Evolutionary conservation across 495 filamentous ascomycete species (phyloP), one percentile per base, ranked within the genome.

Genomic region (Pyrenopolyporus hunteri): DNA sequence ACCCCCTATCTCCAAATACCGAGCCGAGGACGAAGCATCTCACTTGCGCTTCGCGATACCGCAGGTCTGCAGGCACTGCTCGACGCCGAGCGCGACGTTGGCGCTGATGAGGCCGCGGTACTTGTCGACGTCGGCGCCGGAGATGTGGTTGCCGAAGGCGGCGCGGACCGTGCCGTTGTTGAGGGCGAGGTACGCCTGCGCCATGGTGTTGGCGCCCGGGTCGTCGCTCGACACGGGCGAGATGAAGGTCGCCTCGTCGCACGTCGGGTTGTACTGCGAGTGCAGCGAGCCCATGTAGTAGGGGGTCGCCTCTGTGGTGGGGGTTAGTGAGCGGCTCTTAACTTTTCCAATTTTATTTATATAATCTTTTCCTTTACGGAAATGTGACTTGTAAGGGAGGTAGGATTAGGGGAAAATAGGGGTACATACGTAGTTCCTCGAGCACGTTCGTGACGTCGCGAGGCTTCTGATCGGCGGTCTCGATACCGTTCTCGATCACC

Each of bases 201-300:
- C 80, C 13, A 77, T 69, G 49, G 75, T 72, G 59, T 66, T 73
- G 31, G 74, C 72, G 29, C 83, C 82, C 10, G 74, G 73, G 67
- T 85, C 83, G 28, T 83, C 77, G 64, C 42, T 70, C 44, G 70
- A 71, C 36, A 85, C 76, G 1, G 71, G 73, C 6, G 80, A 79
- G 19, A 83, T 72, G 64, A 83, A 83, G 0, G 73, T 63, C 2
- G 78, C 78, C 44, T 72, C 55, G 11, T 77, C 74, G 70, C 82
- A 85, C 20, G 69, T 73, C 0, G 74, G 73, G 71, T 86, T 86
- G 63, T 76, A 77, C 68, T 86, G 76, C 32, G 74, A 76, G 68
- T 86, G 83, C 36, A 85, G 71, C 10, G 67, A 63, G 17, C 81
- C 83, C 66, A 70, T 65, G 44, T 74, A 80, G 67, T 83, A 83